A percentile compares a stretch with the other conserved stretches of the same genome.
Conservation (phyloP, 2,329 filamentous ascomycete species). For the Fusarium foetens region DNA sequence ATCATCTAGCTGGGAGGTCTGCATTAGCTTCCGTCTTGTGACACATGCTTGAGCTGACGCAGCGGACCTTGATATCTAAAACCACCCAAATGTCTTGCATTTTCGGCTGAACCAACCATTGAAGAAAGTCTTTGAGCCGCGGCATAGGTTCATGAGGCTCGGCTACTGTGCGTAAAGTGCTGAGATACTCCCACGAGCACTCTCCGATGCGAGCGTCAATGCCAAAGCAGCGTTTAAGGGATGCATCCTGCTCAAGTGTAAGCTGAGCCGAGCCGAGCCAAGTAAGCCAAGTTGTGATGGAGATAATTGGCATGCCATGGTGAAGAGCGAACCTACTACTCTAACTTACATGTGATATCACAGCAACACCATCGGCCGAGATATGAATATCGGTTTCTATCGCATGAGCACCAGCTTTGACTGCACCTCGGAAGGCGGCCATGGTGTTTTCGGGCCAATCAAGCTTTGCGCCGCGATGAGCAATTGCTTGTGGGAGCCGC, state of each 20-base stretch:
- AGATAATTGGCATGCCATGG: neutral
- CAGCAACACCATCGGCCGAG: slow-evolving; percentile 82
- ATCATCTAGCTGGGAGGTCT: slow-evolving; percentile 69
- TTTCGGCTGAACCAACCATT: slow-evolving; percentile 73
- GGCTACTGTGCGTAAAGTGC: slow-evolving; percentile 72
- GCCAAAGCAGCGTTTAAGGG: slow-evolving; percentile 84
- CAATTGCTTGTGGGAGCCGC: slow-evolving; percentile 74
- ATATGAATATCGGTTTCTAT: slow-evolving; percentile 91
- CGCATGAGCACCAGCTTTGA: slow-evolving; percentile 79
- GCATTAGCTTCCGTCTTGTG: slow-evolving; percentile 17
- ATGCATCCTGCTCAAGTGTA: slow-evolving; percentile 68
- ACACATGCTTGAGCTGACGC: slow-evolving; percentile 1
- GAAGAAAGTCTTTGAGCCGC: slow-evolving; percentile 76
- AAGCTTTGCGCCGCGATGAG: slow-evolving; percentile 82
- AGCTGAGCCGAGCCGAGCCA: neutral
- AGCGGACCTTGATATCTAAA: slow-evolving; percentile 83
- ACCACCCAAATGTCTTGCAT: slow-evolving; percentile 80
- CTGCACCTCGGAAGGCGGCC: slow-evolving; percentile 78
- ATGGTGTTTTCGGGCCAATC: slow-evolving; percentile 88
- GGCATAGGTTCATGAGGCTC: slow-evolving; percentile 79
- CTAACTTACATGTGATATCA: slow-evolving; percentile 78
- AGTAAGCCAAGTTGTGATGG: neutral
- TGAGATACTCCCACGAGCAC: slow-evolving; percentile 79
- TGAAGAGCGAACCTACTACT: neutral
- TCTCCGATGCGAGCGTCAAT: slow-evolving; percentile 76